Evolutionary conservation across 306 rosid species (phyloP).

Genomic region (Cucumis melo): DNA sequence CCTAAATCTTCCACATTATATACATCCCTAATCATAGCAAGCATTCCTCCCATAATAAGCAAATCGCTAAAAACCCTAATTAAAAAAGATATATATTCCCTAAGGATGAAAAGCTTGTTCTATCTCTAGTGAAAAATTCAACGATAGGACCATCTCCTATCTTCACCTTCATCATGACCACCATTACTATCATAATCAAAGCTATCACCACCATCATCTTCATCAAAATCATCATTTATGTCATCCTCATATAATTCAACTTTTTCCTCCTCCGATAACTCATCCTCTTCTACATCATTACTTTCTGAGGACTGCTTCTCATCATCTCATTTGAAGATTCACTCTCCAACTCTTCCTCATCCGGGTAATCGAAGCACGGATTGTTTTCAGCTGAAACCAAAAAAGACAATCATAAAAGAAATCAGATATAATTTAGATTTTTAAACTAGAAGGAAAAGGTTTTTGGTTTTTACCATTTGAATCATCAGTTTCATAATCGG

Average conservation of each 20-base stretch:
- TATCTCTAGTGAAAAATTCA: conserved; percentile 3
- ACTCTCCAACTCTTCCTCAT: conserved; percentile 38
- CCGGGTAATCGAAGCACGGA: conserved; percentile 71
- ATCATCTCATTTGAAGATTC: conserved; percentile 25
- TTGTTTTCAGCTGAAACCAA: conserved; percentile 53
- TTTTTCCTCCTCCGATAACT: neutral
- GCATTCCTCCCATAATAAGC: neutral
- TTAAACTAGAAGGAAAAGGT: neutral
- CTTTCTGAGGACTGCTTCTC: conserved; percentile 16
- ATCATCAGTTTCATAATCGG: conserved; percentile 61
- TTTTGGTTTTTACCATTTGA: conserved; percentile 50
- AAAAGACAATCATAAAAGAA: conserved; percentile 4
- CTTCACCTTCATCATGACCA: conserved; percentile 14
- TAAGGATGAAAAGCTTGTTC: neutral
- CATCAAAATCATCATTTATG: conserved; percentile 12
- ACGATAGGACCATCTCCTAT: conserved; percentile 26
- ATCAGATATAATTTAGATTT: neutral
- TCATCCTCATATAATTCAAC: conserved; percentile 30
- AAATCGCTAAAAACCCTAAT: neutral
- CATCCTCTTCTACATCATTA: conserved; percentile 12
- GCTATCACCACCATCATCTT: neutral
- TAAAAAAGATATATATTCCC: neutral
- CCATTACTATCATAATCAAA: conserved; percentile 11
- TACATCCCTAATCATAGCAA: neutral
- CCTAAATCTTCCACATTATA: neutral